Evolutionary conservation across 495 filamentous ascomycete genomes (phyloP).

Genomic region (Cudoniella acicularis): DNA sequence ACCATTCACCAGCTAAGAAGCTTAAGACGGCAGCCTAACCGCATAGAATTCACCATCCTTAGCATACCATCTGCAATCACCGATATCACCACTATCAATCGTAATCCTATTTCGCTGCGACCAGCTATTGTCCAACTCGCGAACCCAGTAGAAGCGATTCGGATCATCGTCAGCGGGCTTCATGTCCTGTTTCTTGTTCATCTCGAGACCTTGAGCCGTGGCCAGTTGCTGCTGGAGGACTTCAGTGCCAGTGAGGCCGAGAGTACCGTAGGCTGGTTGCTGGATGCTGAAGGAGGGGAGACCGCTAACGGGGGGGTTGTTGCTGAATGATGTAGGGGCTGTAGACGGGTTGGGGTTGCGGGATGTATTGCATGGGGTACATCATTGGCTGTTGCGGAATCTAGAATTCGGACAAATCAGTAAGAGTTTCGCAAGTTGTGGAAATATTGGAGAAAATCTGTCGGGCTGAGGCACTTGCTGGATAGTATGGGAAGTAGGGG

Average conservation of each 20-base stretch:
- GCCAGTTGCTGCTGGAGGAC: constrained; percentile 16
- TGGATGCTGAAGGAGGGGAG: constrained; percentile 11
- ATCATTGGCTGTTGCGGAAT: background rate
- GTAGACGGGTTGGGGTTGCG: background rate
- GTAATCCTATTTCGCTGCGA: constrained; percentile 41
- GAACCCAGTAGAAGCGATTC: constrained; percentile 46
- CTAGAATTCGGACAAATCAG: too few species aligned
- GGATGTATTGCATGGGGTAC: background rate
- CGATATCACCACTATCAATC: constrained; percentile 42
- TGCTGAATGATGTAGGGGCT: background rate
- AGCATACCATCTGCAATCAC: constrained; percentile 45
- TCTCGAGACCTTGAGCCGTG: constrained; percentile 33
- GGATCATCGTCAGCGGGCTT: constrained; percentile 48
- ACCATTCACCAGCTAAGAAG: background rate
- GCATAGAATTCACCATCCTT: constrained; percentile 47
- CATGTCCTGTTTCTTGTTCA: constrained; percentile 47
- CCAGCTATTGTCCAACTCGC: constrained; percentile 45
- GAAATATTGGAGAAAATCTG: too few species aligned
- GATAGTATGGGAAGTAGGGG: background rate
- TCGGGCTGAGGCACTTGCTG: background rate
- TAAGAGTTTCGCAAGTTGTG: too few species aligned
- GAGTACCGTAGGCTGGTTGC: constrained; percentile 13
- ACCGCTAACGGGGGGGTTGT: background rate
- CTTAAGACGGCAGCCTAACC: constrained; percentile 28
- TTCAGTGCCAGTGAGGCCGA: constrained; percentile 18